Conservation (phyloP, 1,139 yeast species). For the Debaryomyces sp. region DNA sequence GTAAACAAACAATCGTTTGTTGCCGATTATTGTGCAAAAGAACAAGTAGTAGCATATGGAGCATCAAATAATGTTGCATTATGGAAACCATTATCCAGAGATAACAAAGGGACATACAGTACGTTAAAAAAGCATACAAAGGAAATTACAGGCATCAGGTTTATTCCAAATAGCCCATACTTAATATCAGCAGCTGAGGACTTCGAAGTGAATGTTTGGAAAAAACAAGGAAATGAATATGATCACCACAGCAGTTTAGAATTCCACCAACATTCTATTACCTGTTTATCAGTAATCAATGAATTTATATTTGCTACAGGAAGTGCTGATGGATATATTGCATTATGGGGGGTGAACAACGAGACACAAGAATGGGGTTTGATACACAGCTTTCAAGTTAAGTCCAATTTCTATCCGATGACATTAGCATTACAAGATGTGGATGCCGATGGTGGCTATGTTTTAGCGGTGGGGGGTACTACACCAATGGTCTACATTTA, state of each 20-base stretch:
- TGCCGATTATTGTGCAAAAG: slow-evolving; percentile 53
- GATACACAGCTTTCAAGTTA: slow-evolving; percentile 40
- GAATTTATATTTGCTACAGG: slow-evolving; percentile 56
- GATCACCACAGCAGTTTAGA: slow-evolving; percentile 37
- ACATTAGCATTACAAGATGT: slow-evolving; percentile 56
- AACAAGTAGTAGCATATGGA: slow-evolving; percentile 67
- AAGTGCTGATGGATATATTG: slow-evolving; percentile 62
- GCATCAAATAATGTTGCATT: slow-evolving; percentile 74
- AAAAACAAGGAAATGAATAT: slow-evolving; percentile 17
- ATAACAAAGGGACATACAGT: slow-evolving; percentile 48
- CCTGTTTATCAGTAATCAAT: slow-evolving; percentile 45
- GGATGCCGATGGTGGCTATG: slow-evolving; percentile 33
- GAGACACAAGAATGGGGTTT: slow-evolving; percentile 23
- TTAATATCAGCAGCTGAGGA: slow-evolving; percentile 73
- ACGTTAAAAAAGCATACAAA: slow-evolving; percentile 63
- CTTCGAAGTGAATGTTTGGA: slow-evolving; percentile 63
- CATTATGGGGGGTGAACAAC: slow-evolving; percentile 47
- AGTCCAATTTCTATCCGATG: slow-evolving; percentile 64
- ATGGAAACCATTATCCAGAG: slow-evolving; percentile 59
- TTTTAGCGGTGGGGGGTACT: slow-evolving; percentile 88
- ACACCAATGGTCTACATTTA: slow-evolving; percentile 58
- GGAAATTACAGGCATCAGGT: slow-evolving; percentile 61
- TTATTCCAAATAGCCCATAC: slow-evolving; percentile 47
- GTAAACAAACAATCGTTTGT: slow-evolving; percentile 76
- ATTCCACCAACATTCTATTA: slow-evolving; percentile 51